Evolutionary conservation across 148 eudicot genomes (phyloP), one percentile per base, ranked within the genome.

Genomic region (Chenopodium album): DNA sequence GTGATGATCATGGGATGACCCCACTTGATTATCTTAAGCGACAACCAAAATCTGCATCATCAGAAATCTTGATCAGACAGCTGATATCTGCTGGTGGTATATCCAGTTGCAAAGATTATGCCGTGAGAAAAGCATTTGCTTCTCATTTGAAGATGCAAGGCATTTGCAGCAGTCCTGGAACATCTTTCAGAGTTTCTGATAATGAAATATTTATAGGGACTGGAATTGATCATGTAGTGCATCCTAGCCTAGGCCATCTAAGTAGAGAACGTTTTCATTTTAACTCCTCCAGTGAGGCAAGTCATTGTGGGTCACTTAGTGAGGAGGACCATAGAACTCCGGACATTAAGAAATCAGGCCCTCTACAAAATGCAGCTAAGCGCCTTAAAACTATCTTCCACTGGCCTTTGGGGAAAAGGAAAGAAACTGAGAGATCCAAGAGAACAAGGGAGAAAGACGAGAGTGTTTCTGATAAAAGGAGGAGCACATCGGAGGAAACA

Each of bases 1-100:
- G 92, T 23, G 99, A 96, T 78, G 54, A 75, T 60, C 88, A 88
- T 60, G 92, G 92, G 13, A 85, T 90, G 91, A 94, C 99, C 70
- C 95, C 99, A 0, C 98, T 96, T 50, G 99, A 96, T 83, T 89
- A 92, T 62, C 98, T 96, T n/a, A 91, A 84, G 86, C 90, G 90
- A 78, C 92, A 85, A 46, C 98, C 98, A 29, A 87, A 62, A n/a
- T 94, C 95, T 41, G 86, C 87, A 47, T 88, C 94, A 23, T 94
- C 97, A 0, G 97, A 96, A 34, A 80, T 85, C 67, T 86, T 96
- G 48, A 89, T 90, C 26, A 81, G 88, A 50, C 98, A 90, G 76
- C 64, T 96, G 85, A 89, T 96, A 79, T 90, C 97, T 22, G 98
- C 93, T 4, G 99, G 99, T 31, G 99, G 98, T 60, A 85, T 94